Percentiles rank a stretch among this genome's conserved stretches.
Evolutionary conservation across 495 filamentous ascomycete species (phyloP).

Genomic region (Hypoxylon subgilvum): DNA sequence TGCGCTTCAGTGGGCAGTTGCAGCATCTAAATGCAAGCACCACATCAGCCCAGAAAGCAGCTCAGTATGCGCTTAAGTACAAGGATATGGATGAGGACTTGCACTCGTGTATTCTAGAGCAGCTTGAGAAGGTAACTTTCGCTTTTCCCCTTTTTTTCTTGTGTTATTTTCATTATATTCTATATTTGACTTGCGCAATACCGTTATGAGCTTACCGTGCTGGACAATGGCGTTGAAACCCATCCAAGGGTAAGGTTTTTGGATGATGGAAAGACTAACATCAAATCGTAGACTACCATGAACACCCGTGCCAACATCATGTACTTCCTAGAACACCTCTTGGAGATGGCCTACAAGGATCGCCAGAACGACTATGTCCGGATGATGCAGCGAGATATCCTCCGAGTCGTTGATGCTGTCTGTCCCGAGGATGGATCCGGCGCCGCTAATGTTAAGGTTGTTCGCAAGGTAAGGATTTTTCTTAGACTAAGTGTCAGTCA

Average conservation of each 20-base stretch:
- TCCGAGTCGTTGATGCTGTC: constrained; percentile 85
- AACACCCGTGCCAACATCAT: constrained; percentile 98
- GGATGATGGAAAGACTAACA: too few species aligned
- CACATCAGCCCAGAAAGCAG: constrained; percentile 87
- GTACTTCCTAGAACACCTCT: constrained; percentile 96
- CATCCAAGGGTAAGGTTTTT: too few species aligned
- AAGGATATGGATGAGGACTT: constrained; percentile 93
- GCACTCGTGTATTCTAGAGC: constrained; percentile 95
- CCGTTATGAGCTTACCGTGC: too few species aligned
- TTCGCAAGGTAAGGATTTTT: constrained; percentile 64
- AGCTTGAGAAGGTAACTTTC: constrained; percentile 84
- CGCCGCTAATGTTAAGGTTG: constrained; percentile 92
- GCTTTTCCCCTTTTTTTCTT: constrained; percentile 17
- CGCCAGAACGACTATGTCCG: constrained; percentile 76
- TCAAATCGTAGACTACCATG: constrained; percentile 84
- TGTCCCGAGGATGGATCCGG: constrained; percentile 87
- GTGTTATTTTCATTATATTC: not conserved
- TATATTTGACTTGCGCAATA: too few species aligned
- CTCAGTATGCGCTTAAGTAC: constrained; percentile 91
- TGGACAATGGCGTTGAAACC: too few species aligned
- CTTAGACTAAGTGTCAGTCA: not conserved
- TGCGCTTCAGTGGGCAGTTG: constrained; percentile 90
- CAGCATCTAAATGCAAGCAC: constrained; percentile 88
- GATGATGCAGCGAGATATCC: constrained; percentile 94
- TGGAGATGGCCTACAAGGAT: constrained; percentile 81